Evolutionary conservation across 2,329 filamentous ascomycete genomes (phyloP).

Genomic region (Knufia petricola): DNA sequence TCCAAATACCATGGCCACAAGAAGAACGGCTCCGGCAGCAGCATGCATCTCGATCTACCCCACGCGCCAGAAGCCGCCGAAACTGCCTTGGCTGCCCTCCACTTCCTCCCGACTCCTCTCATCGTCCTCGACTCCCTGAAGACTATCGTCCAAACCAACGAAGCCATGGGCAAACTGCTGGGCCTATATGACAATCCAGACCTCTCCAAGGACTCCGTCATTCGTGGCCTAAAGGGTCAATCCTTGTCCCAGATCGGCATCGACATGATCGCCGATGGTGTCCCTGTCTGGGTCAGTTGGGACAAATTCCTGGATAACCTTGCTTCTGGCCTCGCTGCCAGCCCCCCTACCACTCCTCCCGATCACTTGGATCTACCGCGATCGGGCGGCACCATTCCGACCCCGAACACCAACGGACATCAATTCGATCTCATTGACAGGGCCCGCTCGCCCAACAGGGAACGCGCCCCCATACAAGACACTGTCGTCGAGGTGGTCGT

Average conservation of each 20-base stretch:
- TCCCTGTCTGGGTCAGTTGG: slow-evolving; percentile 43
- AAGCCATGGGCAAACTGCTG: slow-evolving; percentile 62
- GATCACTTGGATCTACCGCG: neutral
- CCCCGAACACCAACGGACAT: slow-evolving; percentile 2
- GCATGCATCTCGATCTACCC: slow-evolving; percentile 16
- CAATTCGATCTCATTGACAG: neutral
- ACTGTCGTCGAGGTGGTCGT: slow-evolving; percentile 59
- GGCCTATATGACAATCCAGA: slow-evolving; percentile 41
- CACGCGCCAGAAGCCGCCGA: slow-evolving; percentile 18
- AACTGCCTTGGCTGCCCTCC: slow-evolving; percentile 56
- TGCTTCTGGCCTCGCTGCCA: slow-evolving; percentile 11
- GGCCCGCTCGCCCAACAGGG: slow-evolving; percentile 12
- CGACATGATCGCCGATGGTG: slow-evolving; percentile 61
- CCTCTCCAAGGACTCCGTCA: slow-evolving; percentile 31
- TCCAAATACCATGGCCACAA: slow-evolving; percentile 3
- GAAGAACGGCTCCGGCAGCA: neutral
- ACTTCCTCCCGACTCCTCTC: slow-evolving; percentile 64
- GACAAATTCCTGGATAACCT: slow-evolving; percentile 48
- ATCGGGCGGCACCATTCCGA: slow-evolving; percentile 15
- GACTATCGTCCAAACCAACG: slow-evolving; percentile 63
- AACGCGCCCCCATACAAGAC: slow-evolving; percentile 42
- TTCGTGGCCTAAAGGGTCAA: slow-evolving; percentile 55
- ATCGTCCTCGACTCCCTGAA: slow-evolving; percentile 60
- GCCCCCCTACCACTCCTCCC: neutral
- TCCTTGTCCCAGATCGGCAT: slow-evolving; percentile 61